Conservation (phyloP, 495 filamentous ascomycete genomes). For the Tuber melanosporum region DNA sequence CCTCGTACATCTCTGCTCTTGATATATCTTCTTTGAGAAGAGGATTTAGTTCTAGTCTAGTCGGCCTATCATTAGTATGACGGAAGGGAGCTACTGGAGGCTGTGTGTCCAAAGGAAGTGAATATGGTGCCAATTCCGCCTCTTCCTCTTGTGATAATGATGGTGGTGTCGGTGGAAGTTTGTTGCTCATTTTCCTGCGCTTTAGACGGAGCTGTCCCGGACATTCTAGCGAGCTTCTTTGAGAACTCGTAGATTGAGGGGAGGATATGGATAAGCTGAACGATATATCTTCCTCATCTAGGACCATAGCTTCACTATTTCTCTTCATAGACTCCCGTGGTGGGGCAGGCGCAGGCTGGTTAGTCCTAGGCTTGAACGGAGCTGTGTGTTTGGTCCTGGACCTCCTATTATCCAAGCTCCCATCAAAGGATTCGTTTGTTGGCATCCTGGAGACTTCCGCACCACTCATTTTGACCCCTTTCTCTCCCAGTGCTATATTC, state of each 20-base stretch:
- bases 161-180: constrained; percentile 34
- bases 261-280: constrained; percentile 24
- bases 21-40: constrained; percentile 52
- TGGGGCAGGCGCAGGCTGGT: constrained; percentile 12
- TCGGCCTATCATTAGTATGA: constrained; percentile 16
- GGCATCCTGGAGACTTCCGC: background rate
- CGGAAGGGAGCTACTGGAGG: constrained; percentile 12
- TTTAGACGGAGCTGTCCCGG: constrained; percentile 35
- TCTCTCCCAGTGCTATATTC: constrained; percentile 25
- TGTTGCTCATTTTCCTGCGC: constrained; percentile 29
- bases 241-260: constrained; percentile 20
- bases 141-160: constrained; percentile 36
- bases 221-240: constrained; percentile 15
- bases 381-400: background rate
- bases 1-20: constrained; percentile 57
- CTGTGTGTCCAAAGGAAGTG: constrained; percentile 16
- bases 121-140: constrained; percentile 31
- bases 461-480: constrained; percentile 2
- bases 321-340: constrained; percentile 27
- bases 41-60: constrained; percentile 47
- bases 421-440: background rate
- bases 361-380: background rate
- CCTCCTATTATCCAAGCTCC: background rate
- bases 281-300: constrained; percentile 29
- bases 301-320: constrained; percentile 26